Evolutionary conservation across 805 yeast genomes (phyloP).

Genomic region (Metschnikowia arizonensis): DNA sequence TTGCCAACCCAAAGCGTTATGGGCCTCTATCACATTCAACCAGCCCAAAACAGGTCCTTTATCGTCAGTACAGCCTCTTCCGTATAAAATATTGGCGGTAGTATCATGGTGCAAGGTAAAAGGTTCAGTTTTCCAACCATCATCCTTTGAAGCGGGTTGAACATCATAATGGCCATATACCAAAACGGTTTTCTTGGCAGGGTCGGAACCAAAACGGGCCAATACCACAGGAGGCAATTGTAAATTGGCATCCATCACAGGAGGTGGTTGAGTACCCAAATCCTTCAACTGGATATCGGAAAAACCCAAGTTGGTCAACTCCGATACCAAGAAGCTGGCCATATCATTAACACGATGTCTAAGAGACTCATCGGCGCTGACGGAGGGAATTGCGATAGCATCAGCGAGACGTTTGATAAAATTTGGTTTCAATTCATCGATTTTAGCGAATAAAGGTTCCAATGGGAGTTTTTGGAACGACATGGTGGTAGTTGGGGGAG

Average conservation of each 20-base stretch:
- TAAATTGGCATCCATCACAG: slow-evolving; percentile 61
- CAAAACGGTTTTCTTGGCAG: slow-evolving; percentile 79
- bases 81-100: slow-evolving; percentile 69
- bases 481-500: slow-evolving; percentile 20
- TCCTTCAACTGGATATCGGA: slow-evolving; percentile 76
- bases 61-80: slow-evolving; percentile 96
- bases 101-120: slow-evolving; percentile 58
- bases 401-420: slow-evolving; percentile 68
- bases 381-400: slow-evolving; percentile 95
- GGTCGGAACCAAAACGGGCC: slow-evolving; percentile 79
- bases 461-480: slow-evolving; percentile 38
- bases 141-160: slow-evolving; percentile 89
- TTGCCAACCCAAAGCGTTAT: slow-evolving; percentile 75
- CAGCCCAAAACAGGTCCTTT: slow-evolving; percentile 98
- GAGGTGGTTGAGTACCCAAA: slow-evolving; percentile 90
- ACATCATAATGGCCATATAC: slow-evolving; percentile 98
- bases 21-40: slow-evolving; percentile 92
- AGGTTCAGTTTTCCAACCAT: slow-evolving; percentile 96
- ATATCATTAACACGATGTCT: slow-evolving; percentile 88
- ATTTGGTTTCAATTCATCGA: slow-evolving; percentile 69
- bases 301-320: slow-evolving; percentile 72
- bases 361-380: slow-evolving; percentile 81
- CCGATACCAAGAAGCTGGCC: slow-evolving; percentile 74
- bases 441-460: slow-evolving; percentile 52
- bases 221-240: slow-evolving; percentile 93